Evolutionary conservation across 331 rosid genomes (phyloP), one percentile per base, ranked within the genome.

Genomic region (Malus hybrid): DNA sequence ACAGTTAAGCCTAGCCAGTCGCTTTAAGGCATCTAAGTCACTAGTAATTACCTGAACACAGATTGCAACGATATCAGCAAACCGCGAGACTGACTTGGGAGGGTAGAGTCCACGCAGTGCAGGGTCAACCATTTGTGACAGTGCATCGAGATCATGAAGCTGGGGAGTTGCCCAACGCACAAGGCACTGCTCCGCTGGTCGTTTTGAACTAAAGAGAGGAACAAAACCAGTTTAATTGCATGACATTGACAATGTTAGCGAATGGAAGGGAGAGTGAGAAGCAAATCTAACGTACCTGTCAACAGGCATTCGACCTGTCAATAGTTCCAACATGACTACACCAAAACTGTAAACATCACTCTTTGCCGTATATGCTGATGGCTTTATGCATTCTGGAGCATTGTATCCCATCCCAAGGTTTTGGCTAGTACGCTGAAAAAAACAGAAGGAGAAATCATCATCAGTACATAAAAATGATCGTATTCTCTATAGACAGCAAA

Each of bases 331-430:
- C 97, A 94, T 90, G 55, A 94, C 98, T 74, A 91, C 94, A 72
- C 98, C 97, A 66, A 88, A 87, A 84, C 97, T 89, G 82, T 88
- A 91, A 18, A 89, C 91, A 66, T 94, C 98, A 78, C 96, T 91
- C 86, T 86, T 94, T 71, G 78, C 7, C 19, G 93, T 85, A 77
- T 83, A 91, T 30, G 88, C 93, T 4, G 89, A 86, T 39, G 91
- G 91, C 57, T 75, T 81, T 55, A 82, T 79, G 86, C 98, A 91
- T 82, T 94, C 97, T 7, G 98, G 98, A 65, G 98, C 97, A 75
- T 84, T 89, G 77, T 91, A 94, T 87, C 97, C 98, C 44, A 68
- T 80, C 60, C 93, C 96, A 7, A 86, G 89, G 82, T 86, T 87
- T 78, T 88, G 86, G 81, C 89, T 91, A 14, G 91, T 87, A 36